Base-by-base conservation (phyloP, 352 stramenopile species). In the Globisporangium orthogonon region DNA sequence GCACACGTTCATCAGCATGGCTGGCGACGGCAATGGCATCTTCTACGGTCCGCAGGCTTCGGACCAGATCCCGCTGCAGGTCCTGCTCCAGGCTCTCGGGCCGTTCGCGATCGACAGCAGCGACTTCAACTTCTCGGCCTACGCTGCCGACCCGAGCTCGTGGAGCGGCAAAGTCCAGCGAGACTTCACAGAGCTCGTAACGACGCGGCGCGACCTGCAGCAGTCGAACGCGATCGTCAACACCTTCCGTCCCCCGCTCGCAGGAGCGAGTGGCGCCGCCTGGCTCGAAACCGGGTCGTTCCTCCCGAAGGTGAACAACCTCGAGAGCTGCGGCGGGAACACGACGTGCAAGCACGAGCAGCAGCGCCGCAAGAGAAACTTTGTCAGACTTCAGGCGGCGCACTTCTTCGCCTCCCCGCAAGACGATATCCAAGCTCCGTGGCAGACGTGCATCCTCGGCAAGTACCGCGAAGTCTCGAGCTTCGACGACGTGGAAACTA, bases 371-470 rank as follows among this genome's bases (percentile, higher is more conserved):
- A 68, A 65, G 50, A 50, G 45, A 44, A 70, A 75, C 65, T 74
- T 73, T 35, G 50, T 64, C 18, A 67, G 55, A 48, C 50, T 80
- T 33, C 59, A 68, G 28, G 63, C 62, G 15, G 74, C 66, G 6
- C 68, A 83, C 17, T 80, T 72, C 52, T 83, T 85, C 50, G 70
- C 68, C 11, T 83, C 75, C 10, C 63, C 72, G 0, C 37, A 62
- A 10, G 73, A 86, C 53, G 69, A 53, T 0, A 50, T 67, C 1
- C 55, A 66, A n/a, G 61, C 60, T 17, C 74, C 72, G 5, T 85
- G 70, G 65, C 71, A 83, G 52, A 50, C 40, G 3, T 73, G 57
- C 2, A 43, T 70, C 1, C 46, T 82, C 11, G 68, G 64, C 6
- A 63, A 69, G 18, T 83, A 81, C 62, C 69, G 54, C 11, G 64